These are phyloP conservation scores for Cudoniella acicularis DNA, from an alignment of 495 filamentous ascomycete genomes.

Conservation along the genomic window DNA sequence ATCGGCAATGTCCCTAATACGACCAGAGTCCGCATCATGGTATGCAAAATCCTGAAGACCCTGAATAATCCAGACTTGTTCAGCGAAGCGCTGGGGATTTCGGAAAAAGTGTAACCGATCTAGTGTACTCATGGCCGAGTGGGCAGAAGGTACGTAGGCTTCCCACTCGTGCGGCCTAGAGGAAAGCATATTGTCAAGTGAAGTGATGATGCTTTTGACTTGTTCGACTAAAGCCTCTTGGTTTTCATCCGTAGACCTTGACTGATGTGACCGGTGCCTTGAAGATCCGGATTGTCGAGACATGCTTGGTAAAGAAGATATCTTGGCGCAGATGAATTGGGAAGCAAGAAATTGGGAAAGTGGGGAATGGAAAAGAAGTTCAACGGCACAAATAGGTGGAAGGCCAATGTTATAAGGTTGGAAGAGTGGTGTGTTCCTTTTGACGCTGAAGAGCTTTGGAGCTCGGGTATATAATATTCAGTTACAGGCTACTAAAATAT, in stretches of 20 bases:
- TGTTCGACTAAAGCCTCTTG: constrained; percentile 20
- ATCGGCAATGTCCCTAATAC: constrained; percentile 39
- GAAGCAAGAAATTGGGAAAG: no score
- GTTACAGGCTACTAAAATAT: not conserved
- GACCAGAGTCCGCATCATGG: constrained; percentile 41
- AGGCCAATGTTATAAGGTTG: not conserved
- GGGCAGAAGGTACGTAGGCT: constrained; percentile 27
- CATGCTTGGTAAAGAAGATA: constrained; percentile 7
- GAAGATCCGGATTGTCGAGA: constrained; percentile 22
- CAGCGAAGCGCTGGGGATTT: constrained; percentile 29
- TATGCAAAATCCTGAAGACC: constrained; percentile 45
- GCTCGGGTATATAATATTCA: not conserved
- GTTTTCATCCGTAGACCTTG: constrained; percentile 6
- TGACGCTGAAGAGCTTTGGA: not conserved
- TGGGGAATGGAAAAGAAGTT: no score
- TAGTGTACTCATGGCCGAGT: constrained; percentile 32
- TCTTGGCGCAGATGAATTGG: no score
- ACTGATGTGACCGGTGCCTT: constrained; percentile 8
- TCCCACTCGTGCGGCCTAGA: constrained; percentile 28
- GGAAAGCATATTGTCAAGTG: constrained; percentile 22
- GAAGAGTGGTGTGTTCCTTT: not conserved
- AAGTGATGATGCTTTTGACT: constrained; percentile 21
- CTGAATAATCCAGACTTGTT: constrained; percentile 42
- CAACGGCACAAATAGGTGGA: not conserved
- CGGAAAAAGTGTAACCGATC: constrained; percentile 36